A percentile compares a stretch with the other conserved stretches of the same genome.
These are phyloP conservation scores for Malassezia restricta DNA, from an alignment of 1,284 basidiomycete genomes.

Conservation along the genomic window DNA sequence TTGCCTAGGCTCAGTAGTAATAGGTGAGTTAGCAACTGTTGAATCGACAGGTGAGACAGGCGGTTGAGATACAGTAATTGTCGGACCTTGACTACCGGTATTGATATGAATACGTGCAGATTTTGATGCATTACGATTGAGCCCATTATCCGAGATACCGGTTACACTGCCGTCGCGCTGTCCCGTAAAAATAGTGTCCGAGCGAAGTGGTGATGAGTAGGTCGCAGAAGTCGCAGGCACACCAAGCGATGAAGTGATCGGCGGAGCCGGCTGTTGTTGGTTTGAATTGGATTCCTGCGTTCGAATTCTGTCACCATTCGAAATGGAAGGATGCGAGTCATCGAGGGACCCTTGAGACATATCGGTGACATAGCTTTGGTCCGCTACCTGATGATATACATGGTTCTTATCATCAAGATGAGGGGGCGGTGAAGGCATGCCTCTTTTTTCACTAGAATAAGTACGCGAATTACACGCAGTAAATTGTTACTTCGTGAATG, in stretches of 20 bases:
- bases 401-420: neutral
- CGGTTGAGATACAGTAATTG: slow-evolving; percentile 2
- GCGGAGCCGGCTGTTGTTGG: neutral
- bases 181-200: neutral
- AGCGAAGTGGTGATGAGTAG: neutral
- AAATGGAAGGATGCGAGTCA: neutral
- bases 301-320: neutral
- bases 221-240: neutral
- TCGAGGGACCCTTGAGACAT: neutral
- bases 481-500: no score
- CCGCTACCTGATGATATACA: neutral
- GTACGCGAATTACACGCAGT: no score
- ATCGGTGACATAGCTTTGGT: neutral
- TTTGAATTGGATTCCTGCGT: neutral
- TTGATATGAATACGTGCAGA: neutral
- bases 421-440: neutral
- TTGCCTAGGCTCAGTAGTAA: neutral
- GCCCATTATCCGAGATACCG: neutral
- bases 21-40: neutral
- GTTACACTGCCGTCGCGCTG: neutral
- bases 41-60: neutral
- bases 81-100: neutral
- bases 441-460: neutral
- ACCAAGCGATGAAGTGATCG: neutral
- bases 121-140: neutral